Conservation (phyloP, 2,329 filamentous ascomycete species). For the Diatrype stigma region DNA sequence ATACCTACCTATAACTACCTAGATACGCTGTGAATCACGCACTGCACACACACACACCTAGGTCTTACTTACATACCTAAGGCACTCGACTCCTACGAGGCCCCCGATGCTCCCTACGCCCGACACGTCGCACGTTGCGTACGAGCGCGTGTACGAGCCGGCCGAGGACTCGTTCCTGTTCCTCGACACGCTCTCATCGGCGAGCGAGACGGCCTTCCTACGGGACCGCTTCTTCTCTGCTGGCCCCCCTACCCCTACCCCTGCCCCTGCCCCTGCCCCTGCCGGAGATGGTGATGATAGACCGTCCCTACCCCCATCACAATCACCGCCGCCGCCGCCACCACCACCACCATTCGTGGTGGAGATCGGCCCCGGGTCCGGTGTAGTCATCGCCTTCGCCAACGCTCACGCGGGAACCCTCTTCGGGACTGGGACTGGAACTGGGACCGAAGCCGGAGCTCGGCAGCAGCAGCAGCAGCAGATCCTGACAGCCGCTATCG, state of each 20-base stretch:
- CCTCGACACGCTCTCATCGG: slow-evolving; percentile 80
- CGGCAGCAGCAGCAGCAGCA: too few relatives aligned
- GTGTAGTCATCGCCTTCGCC: slow-evolving; percentile 86
- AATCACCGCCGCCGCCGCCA: slow-evolving; percentile 7
- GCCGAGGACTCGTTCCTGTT: slow-evolving; percentile 94
- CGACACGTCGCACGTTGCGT: slow-evolving; percentile 85
- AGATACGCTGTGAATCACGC: too few relatives aligned
- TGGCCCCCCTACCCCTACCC: too few relatives aligned
- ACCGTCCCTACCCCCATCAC: slow-evolving; percentile 5
- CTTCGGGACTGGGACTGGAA: slow-evolving; percentile 55
- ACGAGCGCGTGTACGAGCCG: slow-evolving; percentile 87
- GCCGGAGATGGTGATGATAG: too few relatives aligned
- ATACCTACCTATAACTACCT: too few relatives aligned
- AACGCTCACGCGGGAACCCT: slow-evolving; percentile 69
- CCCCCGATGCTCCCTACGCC: slow-evolving; percentile 84
- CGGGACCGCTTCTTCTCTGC: slow-evolving; percentile 50
- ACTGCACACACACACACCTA: too few relatives aligned
- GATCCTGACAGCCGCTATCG: slow-evolving; percentile 70
- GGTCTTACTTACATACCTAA: slow-evolving; percentile 2
- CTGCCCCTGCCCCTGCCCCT: too few relatives aligned
- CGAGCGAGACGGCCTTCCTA: slow-evolving; percentile 66
- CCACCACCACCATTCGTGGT: slow-evolving; percentile 61
- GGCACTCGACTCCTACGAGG: too few relatives aligned
- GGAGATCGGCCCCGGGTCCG: slow-evolving; percentile 88
- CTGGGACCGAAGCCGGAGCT: slow-evolving; percentile 12